Evolutionary conservation across 1,284 basidiomycete species (phyloP).

Genomic region (Apiotrichum gracile): DNA sequence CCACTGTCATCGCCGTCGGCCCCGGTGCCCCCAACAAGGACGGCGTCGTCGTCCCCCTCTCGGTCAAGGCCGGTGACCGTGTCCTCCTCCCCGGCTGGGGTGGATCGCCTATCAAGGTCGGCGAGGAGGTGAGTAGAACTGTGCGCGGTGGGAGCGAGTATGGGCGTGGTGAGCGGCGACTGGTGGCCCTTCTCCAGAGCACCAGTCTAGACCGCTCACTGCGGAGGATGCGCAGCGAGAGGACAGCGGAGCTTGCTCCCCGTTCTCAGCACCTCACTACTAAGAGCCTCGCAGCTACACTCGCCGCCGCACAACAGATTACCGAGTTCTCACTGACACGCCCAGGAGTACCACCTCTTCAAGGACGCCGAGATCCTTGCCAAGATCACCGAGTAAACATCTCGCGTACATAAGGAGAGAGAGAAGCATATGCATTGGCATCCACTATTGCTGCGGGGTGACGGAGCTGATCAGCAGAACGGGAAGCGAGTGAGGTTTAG

Average conservation of each 20-base stretch:
- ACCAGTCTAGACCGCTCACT: too few species aligned
- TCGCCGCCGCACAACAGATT: too few species aligned
- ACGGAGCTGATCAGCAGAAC: too few species aligned
- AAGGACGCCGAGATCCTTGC: conserved; percentile 93
- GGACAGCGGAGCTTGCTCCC: too few species aligned
- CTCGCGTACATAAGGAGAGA: neutral
- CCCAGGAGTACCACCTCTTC: conserved; percentile 89
- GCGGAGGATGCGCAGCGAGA: too few species aligned
- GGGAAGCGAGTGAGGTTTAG: neutral
- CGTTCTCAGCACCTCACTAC: too few species aligned
- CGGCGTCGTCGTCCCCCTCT: conserved; percentile 68
- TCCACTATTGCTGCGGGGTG: neutral
- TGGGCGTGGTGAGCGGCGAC: too few species aligned
- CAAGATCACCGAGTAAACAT: conserved; percentile 79
- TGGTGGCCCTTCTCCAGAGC: too few species aligned
- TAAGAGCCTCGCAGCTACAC: too few species aligned
- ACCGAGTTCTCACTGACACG: neutral
- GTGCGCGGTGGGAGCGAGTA: neutral
- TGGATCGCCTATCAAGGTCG: conserved; percentile 91
- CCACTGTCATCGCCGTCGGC: conserved; percentile 91
- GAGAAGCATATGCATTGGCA: conserved; percentile 3
- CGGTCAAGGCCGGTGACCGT: conserved; percentile 82
- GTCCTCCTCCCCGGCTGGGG: conserved; percentile 95
- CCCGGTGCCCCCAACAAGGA: conserved; percentile 85
- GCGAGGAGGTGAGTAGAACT: conserved; percentile 74